Conservation (phyloP, 345 rosid genomes). For the Linum usitatissimum region DNA sequence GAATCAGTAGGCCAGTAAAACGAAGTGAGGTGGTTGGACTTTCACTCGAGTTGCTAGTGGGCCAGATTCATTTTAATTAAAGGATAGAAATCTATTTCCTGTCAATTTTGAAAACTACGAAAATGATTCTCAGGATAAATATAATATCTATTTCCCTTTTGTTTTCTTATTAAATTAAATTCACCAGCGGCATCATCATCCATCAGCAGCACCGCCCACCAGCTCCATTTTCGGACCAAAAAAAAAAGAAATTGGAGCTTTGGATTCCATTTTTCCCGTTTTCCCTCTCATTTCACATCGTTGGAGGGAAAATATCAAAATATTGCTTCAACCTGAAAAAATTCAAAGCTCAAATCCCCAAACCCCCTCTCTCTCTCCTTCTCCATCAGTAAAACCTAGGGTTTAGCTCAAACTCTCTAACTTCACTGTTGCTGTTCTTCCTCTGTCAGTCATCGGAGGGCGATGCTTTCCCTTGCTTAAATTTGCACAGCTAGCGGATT, state of each 20-base stretch:
- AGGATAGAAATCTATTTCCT: too few species aligned
- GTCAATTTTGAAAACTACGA: too few species aligned
- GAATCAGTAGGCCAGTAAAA: too few species aligned
- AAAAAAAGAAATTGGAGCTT: constrained; percentile 15
- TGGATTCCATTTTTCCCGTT: constrained; percentile 20
- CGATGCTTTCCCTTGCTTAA: neutral
- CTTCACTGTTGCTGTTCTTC: neutral
- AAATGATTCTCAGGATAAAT: too few species aligned
- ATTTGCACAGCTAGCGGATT: neutral
- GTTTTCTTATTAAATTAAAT: constrained; percentile 1
- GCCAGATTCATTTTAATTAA: too few species aligned
- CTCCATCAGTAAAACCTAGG: constrained; percentile 11
- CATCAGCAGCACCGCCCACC: constrained; percentile 1
- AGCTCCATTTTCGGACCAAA: constrained; percentile 6
- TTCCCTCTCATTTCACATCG: constrained; percentile 31
- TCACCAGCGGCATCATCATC: constrained; percentile 3
- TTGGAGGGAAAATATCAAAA: constrained; percentile 28
- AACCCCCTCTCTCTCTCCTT: constrained; percentile 1
- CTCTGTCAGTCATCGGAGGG: neutral
- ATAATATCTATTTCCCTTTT: too few species aligned
- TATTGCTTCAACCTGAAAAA: constrained; percentile 3
- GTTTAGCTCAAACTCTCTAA: constrained; percentile 1
- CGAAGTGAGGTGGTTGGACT: too few species aligned
- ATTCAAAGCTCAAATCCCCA: neutral
- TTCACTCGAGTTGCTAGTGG: too few species aligned